Conservation (phyloP, 1,284 basidiomycete genomes). For the Mycena sp. region DNA sequence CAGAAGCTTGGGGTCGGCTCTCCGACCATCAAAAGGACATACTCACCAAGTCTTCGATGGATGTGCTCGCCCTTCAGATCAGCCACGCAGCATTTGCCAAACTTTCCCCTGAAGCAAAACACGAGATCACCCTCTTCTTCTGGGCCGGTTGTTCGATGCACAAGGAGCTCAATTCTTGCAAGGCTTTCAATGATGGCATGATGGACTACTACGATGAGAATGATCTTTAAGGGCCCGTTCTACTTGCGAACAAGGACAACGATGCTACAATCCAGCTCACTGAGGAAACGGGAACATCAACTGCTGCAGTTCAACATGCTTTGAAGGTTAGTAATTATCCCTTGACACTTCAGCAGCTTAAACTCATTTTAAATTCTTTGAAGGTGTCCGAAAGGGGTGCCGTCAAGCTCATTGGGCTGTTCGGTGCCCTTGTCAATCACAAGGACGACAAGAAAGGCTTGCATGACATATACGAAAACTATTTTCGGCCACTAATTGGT, state of each 20-base stretch:
- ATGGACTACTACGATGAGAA: slow-evolving; percentile 32
- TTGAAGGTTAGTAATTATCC: too few relatives aligned
- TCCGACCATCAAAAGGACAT: slow-evolving; percentile 16
- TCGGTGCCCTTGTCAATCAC: slow-evolving; percentile 42
- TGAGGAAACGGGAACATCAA: neutral
- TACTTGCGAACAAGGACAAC: slow-evolving; percentile 44
- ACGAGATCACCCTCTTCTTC: slow-evolving; percentile 34
- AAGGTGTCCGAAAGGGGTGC: slow-evolving; percentile 37
- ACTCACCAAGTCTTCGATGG: slow-evolving; percentile 11
- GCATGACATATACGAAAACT: slow-evolving; percentile 33
- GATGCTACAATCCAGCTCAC: slow-evolving; percentile 26
- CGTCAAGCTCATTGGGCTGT: slow-evolving; percentile 40
- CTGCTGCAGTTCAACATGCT: slow-evolving; percentile 26
- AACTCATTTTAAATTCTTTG: slow-evolving; percentile 26
- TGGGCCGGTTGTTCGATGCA: slow-evolving; percentile 48
- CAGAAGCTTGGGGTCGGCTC: slow-evolving; percentile 26
- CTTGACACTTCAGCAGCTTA: too few relatives aligned
- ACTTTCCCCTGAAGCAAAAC: slow-evolving; percentile 30
- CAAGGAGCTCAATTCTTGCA: slow-evolving; percentile 47
- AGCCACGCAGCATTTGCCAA: slow-evolving; percentile 25
- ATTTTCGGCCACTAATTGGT: neutral
- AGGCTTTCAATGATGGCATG: slow-evolving; percentile 37
- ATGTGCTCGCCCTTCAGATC: slow-evolving; percentile 12
- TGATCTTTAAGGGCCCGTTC: slow-evolving; percentile 29
- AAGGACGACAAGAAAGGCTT: slow-evolving; percentile 47